Evolutionary conservation across 1,139 yeast genomes (phyloP), one percentile per base, ranked within the genome.

Genomic region (Saccharomyces hybrid): DNA sequence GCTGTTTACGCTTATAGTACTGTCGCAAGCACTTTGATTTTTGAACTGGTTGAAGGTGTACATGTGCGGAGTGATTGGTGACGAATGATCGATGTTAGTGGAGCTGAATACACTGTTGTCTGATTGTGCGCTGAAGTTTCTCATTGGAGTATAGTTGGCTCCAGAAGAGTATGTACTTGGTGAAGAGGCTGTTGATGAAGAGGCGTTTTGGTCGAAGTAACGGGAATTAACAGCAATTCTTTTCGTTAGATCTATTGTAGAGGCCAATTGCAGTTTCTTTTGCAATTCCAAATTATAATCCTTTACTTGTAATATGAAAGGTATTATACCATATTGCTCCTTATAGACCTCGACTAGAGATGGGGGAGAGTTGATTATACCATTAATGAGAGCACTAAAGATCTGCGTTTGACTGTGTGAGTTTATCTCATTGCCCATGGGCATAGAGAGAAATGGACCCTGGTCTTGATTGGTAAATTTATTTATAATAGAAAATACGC

Each of bases 401-500:
- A 67, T 51, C 52, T 60, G 61, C 34, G 62, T 60, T 53, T 65
- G 66, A 38, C 24, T 38, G 44, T 38, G 19, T 9, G 44, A 38
- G 51, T 62, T 61, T 2, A 61, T 56, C 3, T 62, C 47, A 8
- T 67, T 56, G 12, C 67, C 64, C 28, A 57, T 52, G 16, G 71
- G 71, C 8, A 67, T 58, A 52, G 65, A 64, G 42, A 68, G 55
- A 28, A 68, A 61, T 12, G 71, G 68, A n/a, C 69, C 67, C 54
- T 67, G 69, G 24, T 67, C 71, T 49, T 65, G 70, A n/a, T 58
- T 60, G 1, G 68, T 65, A 51, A 68, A 67, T 56, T 63, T 62
- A 49, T 67, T 66, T 48, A 68, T 64, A 14, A 68, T 55, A 19
- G 67, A 60, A 49, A 67, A 67, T 27, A 67, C 63, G n/a, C 69